Conservation (phyloP, 106 monocot species). For the Amphibolis antarctica region DNA sequence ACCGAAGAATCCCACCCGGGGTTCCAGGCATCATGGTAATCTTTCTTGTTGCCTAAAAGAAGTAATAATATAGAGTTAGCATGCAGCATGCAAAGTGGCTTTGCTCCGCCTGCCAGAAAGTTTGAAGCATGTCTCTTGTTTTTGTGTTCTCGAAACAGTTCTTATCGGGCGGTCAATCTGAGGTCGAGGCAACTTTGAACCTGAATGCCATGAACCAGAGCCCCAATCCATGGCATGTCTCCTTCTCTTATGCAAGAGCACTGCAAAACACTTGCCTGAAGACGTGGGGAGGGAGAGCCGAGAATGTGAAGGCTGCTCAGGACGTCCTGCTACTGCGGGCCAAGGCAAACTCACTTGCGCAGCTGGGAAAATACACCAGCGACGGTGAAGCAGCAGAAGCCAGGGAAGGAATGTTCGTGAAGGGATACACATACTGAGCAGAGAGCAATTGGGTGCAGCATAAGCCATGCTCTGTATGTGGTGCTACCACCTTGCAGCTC, state of each 20-base stretch:
- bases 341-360: slow-evolving; percentile 32
- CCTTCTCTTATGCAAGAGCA: slow-evolving; percentile 31
- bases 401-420: slow-evolving; percentile 32
- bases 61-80: too few relatives aligned
- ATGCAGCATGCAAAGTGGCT: too few relatives aligned
- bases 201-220: slow-evolving; percentile 41
- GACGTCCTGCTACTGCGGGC: slow-evolving; percentile 21
- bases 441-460: background rate
- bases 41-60: background rate
- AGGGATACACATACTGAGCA: slow-evolving; percentile 25
- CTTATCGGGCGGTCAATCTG: slow-evolving; percentile 33
- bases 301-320: slow-evolving; percentile 30
- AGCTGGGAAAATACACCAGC: slow-evolving; percentile 36
- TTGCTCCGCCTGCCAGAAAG: too few relatives aligned
- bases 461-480: too few relatives aligned
- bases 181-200: slow-evolving; percentile 38
- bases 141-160: slow-evolving; percentile 11
- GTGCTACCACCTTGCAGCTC: too few relatives aligned
- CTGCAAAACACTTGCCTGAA: slow-evolving; percentile 44
- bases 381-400: slow-evolving; percentile 33
- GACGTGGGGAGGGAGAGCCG: slow-evolving; percentile 29
- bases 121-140: background rate
- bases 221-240: slow-evolving; percentile 37
- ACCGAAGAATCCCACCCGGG: slow-evolving; percentile 18
- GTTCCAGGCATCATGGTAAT: slow-evolving; percentile 36